phyloP scores from a whole-genome alignment of 2,329 filamentous ascomycete species.

The Claviceps sp. region DNA sequence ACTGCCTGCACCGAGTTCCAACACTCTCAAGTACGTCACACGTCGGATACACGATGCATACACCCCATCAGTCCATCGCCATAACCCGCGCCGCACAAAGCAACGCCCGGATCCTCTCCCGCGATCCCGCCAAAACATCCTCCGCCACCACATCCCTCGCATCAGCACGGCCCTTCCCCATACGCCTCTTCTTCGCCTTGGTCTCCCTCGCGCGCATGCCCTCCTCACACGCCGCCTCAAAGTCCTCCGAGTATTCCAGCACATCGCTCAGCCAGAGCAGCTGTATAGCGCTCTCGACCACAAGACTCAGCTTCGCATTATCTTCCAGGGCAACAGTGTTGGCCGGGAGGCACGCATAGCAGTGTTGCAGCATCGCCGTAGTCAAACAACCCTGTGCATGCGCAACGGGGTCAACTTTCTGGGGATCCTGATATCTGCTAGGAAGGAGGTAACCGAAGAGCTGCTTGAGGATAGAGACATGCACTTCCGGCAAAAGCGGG shows the following conservation, averaged over 20 bases:
- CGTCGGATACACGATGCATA: not conserved
- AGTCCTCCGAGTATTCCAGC: slow-evolving; percentile 20
- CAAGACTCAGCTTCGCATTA: slow-evolving; percentile 58
- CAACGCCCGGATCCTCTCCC: slow-evolving; percentile 27
- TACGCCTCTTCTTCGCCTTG: slow-evolving; percentile 31
- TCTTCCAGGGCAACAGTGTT: slow-evolving; percentile 46
- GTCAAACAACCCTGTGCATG: slow-evolving; percentile 28
- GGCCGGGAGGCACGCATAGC: slow-evolving; percentile 54
- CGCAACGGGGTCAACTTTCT: slow-evolving; percentile 21
- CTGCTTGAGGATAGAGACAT: slow-evolving; percentile 31
- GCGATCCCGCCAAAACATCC: slow-evolving; percentile 30
- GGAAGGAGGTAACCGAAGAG: slow-evolving; percentile 32
- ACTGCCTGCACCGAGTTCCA: not conserved
- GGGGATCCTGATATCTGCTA: slow-evolving; percentile 26
- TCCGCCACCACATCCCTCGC: slow-evolving; percentile 28
- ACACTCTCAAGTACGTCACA: too few relatives aligned
- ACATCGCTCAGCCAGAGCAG: slow-evolving; percentile 29
- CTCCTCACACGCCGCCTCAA: slow-evolving; percentile 27
- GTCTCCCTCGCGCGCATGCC: slow-evolving; percentile 36
- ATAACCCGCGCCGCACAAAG: slow-evolving; percentile 20
- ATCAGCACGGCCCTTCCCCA: slow-evolving; percentile 18
- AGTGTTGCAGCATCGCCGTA: slow-evolving; percentile 33
- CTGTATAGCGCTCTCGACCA: slow-evolving; percentile 52
- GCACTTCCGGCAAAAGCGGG: slow-evolving; percentile 22
- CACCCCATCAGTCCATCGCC: not conserved